Base-by-base conservation (phyloP, 331 rosid species). In the Ulmus americana region DNA sequence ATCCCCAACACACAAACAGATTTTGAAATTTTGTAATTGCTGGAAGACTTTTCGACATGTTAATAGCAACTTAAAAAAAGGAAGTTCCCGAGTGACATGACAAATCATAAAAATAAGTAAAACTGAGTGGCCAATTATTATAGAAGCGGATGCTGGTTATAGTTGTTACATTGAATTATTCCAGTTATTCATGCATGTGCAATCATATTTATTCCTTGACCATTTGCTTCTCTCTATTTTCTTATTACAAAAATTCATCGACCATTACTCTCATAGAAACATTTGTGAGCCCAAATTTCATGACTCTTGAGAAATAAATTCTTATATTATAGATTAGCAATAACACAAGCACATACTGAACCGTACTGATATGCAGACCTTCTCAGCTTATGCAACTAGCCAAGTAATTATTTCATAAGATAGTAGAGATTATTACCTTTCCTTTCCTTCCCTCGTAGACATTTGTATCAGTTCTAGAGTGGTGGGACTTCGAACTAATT, bases 391-490 rank as follows among this genome's bases (percentile, higher is more conserved):
- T 39, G 16, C 53, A 59, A 44, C 67, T 50, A 44, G 28, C 47
- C 53, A 4, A 45, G 14, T 54, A 35, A 10, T 39, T 11, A 5
- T 67, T 15, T 41, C 49, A 46, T 47, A 43, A 61, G 7, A 55
- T 35, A 56, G 46, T 16, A 54, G 47, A 8, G 5, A 4, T 40
- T 6, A 46, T 67, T 88, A 91, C 97, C 96, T 91, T 85, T 73
- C 95, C 97, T 76, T 62, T 84, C 80, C 78, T 83, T 79, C 96
- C 95, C 74, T 91, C 96, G 0, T 20, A 88, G 67, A 91, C 85
- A 63, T 91, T 88, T 43, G 95, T 85, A 76, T 91, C 94, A 66
- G 87, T 48, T 79, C 77, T 84, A 39, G 90, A 84, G 79, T 88
- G 95, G 82, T 91, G 97, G 28, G 84, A 81, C 77, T 83, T 79